Conservation (phyloP, 805 yeast species). For the Teunomyces stri region DNA sequence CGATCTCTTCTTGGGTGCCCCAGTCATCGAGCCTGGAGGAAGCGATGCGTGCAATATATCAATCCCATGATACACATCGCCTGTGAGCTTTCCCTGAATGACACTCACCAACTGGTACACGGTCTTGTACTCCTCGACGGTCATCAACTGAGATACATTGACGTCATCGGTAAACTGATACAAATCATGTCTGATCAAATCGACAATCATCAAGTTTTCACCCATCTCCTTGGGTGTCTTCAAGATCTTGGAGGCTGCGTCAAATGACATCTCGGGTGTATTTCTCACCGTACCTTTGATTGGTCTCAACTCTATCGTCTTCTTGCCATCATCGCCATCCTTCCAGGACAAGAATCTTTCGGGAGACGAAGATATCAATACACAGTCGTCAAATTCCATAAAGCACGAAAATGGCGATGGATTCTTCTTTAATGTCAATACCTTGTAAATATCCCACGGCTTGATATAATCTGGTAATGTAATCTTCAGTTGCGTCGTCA, state of each 20-base stretch:
- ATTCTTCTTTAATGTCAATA: conserved; percentile 59
- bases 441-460: conserved; percentile 81
- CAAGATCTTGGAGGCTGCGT: conserved; percentile 60
- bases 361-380: conserved; percentile 85
- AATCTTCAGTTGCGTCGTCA: conserved; percentile 73
- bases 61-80: conserved; percentile 55
- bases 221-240: conserved; percentile 91
- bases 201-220: conserved; percentile 96
- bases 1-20: conserved; percentile 94
- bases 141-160: conserved; percentile 74
- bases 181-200: conserved; percentile 88
- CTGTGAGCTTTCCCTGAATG: conserved; percentile 59
- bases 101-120: conserved; percentile 92
- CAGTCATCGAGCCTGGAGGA: conserved; percentile 99
- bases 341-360: conserved; percentile 88
- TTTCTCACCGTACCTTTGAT: conserved; percentile 94
- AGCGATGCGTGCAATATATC: conserved; percentile 76
- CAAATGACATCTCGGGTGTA: conserved; percentile 49
- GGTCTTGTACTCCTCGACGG: conserved; percentile 87
- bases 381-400: conserved; percentile 63
- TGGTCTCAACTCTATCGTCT: conserved; percentile 78
- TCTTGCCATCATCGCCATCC: conserved; percentile 28
- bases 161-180: conserved; percentile 66
- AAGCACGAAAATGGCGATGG: conserved; percentile 93
- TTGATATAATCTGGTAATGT: conserved; percentile 45